Base-by-base conservation (phyloP, 129 eudicot genomes). In the Dittrichia graveolens region DNA sequence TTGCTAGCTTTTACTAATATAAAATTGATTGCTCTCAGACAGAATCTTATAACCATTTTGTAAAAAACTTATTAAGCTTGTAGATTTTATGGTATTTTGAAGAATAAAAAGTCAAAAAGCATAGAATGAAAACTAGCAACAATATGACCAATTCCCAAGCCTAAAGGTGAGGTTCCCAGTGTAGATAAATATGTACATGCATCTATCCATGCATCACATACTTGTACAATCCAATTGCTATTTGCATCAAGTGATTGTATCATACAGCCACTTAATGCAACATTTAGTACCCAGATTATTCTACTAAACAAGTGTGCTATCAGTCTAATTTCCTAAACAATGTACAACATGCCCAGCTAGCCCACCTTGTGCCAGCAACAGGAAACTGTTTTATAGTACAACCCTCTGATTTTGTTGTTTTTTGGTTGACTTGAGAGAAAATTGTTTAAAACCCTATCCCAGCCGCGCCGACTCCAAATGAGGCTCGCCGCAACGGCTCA, bases 401-500 rank as follows among this genome's bases (percentile, higher is more conserved):
- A 50, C 57, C 16, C 19, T 74, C 50, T 49, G 53, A 48, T 67
- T 59, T 69, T 69, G 48, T 77, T 34, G 45, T 69, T 70, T 78
- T 77, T 43, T 57, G 2, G 8, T 61, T 78, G 67, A 70, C 73
- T 53, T 52, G 19, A 50, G 6, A 42, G 8, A 49, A 69, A 70
- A 70, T 40, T n/a, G 47, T 39, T 18, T 19, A 85, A 79, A 70
- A 84, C 57, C 96, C 91, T 9, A 90, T 75, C 66, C 88, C 89
- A 79, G 95, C 84, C 54, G 96, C 84, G 72, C 95, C 89, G 73
- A 82, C 91, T 4, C 86, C 88, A 15, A 67, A 77, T 0, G 89
- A 72, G 48, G 96, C 88, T 47, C 82, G 77, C 11, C 94, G 61
- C 67, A 84, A 78, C 65, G 97, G 96, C 87, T 95, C 96, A 46